Base-by-base conservation (phyloP, 177 flowering plant species). In the Vitis hybrid region DNA sequence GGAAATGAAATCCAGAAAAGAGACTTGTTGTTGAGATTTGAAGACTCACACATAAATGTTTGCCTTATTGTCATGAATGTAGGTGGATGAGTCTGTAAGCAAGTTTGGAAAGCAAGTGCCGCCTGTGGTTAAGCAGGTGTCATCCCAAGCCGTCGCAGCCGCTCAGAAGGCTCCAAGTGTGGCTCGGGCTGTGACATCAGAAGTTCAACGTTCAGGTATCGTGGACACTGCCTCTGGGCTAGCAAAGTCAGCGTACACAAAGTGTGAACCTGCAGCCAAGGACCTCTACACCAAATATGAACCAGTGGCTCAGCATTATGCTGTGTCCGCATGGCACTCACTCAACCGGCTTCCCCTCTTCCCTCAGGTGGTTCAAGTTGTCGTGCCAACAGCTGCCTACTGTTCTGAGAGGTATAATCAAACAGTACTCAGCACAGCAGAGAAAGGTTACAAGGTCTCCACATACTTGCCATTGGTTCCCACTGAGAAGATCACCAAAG, bases 381-480 rank as follows among this genome's bases (percentile, higher is more conserved):
- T 84, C 20, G 73, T 80, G 9, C 90, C 90, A 7, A 75, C 86
- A 0, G 92, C 90, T 9, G 79, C 84, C 8, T 82, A 63, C 49
- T 88, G 80, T 62, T 13, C 81, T 1, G 89, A 88, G 74, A 88
- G 76, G 78, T 88, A 88, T 72, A 88, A 88, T 62, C 67, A 81
- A n/a, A 79, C 87, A 0, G 86, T 88, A 15, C 71, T 56, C 0
- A 16, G 13, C 57, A 67, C 84, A 2, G 86, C 86, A 4, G 86
- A 82, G 72, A 82, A 81, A 53, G 90, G 87, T 1, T 88, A 82
- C 81, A 80, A 64, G 74, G 83, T 85, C 1, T 79, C 89, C 0
- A 75, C 81, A 0, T 84, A 75, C 70, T 68, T 88, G 45, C 92
- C 92, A 0, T 66, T 86, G 80, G 90, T 88, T n/a, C 90, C 92